phyloP scores from a whole-genome alignment of 2,329 filamentous ascomycete genomes.

The Leptographium wingfieldii region DNA sequence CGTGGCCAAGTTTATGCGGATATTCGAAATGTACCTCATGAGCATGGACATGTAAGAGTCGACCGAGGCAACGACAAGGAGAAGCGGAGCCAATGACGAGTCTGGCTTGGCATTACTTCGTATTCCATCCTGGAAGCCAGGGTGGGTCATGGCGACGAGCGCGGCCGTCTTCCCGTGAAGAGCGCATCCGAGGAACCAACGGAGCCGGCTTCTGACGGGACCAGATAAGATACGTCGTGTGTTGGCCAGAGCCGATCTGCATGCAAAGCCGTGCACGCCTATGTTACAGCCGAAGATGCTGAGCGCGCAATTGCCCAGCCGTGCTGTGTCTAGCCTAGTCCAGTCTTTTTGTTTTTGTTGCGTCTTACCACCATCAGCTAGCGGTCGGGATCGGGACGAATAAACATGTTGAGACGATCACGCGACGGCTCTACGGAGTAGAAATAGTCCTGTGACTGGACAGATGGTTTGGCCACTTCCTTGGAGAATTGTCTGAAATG shows the following conservation, averaged over 20 bases:
- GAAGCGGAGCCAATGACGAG: neutral
- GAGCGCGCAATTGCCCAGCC: neutral
- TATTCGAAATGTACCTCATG: conserved; percentile 85
- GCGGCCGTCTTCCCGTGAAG: neutral
- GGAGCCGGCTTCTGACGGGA: neutral
- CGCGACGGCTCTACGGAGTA: no score
- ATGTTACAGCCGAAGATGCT: neutral
- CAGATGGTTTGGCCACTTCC: neutral
- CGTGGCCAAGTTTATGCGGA: conserved; percentile 95
- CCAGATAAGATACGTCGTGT: neutral
- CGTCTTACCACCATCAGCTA: neutral
- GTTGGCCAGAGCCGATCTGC: neutral
- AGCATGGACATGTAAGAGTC: conserved; percentile 58
- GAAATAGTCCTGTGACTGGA: neutral
- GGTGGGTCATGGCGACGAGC: neutral
- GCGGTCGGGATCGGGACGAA: neutral
- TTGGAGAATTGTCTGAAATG: neutral
- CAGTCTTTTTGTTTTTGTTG: neutral
- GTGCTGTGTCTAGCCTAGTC: no score
- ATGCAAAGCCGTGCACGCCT: neutral
- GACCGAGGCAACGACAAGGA: neutral
- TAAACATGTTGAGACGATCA: neutral
- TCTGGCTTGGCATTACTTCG: neutral
- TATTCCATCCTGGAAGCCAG: neutral
- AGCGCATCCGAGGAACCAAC: neutral